Conservation (phyloP, 345 rosid genomes). For the Erysimum cheiranthoides region DNA sequence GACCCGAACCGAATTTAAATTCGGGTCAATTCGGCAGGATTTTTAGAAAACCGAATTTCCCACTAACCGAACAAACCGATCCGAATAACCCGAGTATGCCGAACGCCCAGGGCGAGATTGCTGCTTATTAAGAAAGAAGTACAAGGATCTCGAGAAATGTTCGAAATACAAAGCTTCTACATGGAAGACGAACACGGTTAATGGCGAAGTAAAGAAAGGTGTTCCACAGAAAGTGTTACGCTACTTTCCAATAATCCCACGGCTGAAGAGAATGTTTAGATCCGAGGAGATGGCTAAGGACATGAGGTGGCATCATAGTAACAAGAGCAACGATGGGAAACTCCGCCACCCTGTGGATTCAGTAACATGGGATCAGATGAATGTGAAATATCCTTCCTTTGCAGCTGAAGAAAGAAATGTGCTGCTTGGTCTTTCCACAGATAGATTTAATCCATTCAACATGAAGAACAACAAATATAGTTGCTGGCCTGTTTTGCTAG, state of each 20-base stretch:
- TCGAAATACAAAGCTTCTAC: neutral
- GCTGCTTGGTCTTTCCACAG: neutral
- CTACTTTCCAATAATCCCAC: neutral
- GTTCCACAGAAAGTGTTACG: neutral
- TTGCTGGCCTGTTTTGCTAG: neutral
- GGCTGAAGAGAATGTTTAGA: neutral
- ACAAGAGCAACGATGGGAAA: neutral
- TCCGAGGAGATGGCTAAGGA: neutral
- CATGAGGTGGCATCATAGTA: neutral
- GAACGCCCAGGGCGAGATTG: no score
- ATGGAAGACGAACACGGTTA: neutral
- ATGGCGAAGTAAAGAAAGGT: neutral
- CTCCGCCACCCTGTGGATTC: neutral
- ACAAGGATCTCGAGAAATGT: no score
- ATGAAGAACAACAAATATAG: neutral
- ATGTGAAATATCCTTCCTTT: neutral
- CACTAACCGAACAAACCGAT: no score
- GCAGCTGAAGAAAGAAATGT: neutral
- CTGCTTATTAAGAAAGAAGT: neutral
- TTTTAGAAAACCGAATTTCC: no score
- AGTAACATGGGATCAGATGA: neutral
- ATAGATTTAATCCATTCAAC: neutral
- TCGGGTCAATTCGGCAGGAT: no score
- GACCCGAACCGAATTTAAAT: no score
- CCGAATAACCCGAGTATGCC: no score